phyloP scores from a whole-genome alignment of 768 basidiomycete genomes.

The Tricholoma furcatifolium region DNA sequence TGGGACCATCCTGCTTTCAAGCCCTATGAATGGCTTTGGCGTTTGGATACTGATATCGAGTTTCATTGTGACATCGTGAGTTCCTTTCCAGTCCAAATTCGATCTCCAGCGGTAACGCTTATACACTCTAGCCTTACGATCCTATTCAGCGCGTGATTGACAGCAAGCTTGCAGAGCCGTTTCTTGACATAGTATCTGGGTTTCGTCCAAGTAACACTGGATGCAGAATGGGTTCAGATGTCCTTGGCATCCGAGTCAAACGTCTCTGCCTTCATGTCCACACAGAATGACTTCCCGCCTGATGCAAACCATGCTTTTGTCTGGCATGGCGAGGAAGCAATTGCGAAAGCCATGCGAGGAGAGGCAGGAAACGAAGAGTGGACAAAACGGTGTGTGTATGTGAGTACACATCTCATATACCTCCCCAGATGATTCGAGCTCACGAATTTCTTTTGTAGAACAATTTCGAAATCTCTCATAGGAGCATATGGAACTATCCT shows the following conservation, averaged over 20 bases:
- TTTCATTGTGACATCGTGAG: conserved; percentile 31
- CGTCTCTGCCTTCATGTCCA: conserved; percentile 23
- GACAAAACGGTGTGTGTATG: conserved; percentile 28
- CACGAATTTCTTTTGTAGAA: conserved; percentile 16
- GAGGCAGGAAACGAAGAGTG: conserved; percentile 25
- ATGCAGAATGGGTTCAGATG: conserved; percentile 27
- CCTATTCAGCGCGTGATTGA: conserved; percentile 24
- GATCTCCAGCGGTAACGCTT: neutral
- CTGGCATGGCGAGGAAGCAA: conserved; percentile 19
- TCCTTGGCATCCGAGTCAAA: conserved; percentile 26
- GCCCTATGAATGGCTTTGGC: conserved; percentile 29
- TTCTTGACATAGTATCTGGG: conserved; percentile 9
- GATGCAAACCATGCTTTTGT: conserved; percentile 26
- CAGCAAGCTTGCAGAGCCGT: conserved; percentile 2
- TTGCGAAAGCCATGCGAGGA: conserved; percentile 23
- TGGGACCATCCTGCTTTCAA: conserved; percentile 26
- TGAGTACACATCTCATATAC: conserved; percentile 15
- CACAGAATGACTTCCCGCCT: conserved; percentile 12
- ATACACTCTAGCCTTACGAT: conserved; percentile 24
- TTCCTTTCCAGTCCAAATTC: neutral
- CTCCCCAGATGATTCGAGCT: neutral
- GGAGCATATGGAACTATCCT: conserved; percentile 25
- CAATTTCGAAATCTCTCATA: conserved; percentile 31
- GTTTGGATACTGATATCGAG: conserved; percentile 29
- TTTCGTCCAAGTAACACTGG: conserved; percentile 26